Evolutionary conservation across 495 filamentous ascomycete species (phyloP).

Genomic region (Talaromyces trachyspermus): DNA sequence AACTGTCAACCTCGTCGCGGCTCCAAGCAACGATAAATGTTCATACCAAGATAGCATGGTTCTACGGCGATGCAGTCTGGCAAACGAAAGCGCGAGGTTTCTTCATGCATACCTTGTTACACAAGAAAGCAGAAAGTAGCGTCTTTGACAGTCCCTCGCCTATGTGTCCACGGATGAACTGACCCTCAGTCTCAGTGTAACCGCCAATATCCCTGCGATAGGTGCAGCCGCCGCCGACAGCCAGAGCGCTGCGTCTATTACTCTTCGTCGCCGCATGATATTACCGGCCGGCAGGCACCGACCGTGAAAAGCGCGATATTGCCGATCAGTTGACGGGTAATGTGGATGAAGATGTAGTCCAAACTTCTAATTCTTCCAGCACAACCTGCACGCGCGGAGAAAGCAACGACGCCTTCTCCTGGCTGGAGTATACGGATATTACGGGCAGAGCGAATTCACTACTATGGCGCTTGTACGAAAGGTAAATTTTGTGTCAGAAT

Average conservation of each 20-base stretch:
- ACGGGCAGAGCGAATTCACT: not conserved
- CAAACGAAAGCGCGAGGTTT: not conserved
- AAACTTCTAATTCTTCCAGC: not conserved
- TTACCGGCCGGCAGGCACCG: too few species aligned
- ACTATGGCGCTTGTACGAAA: not conserved
- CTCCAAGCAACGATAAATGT: too few species aligned
- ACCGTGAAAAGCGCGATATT: not conserved
- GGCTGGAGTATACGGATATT: not conserved
- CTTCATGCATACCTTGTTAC: not conserved
- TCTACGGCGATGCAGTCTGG: not conserved
- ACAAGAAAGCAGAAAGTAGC: not conserved
- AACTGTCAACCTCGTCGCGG: too few species aligned
- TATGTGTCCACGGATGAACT: too few species aligned
- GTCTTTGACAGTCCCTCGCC: not conserved
- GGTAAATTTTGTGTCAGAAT: not conserved
- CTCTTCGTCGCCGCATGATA: not conserved
- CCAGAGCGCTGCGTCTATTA: not conserved
- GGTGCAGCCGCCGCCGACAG: not conserved
- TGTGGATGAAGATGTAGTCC: not conserved
- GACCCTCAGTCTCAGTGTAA: not conserved
- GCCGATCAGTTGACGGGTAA: too few species aligned
- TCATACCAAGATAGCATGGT: too few species aligned
- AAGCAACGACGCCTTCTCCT: not conserved
- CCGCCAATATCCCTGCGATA: slow-evolving; percentile 1
- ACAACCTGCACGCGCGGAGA: too few species aligned